phyloP scores from a whole-genome alignment of 2,329 filamentous ascomycete species.

The Remersonia thermophila region DNA sequence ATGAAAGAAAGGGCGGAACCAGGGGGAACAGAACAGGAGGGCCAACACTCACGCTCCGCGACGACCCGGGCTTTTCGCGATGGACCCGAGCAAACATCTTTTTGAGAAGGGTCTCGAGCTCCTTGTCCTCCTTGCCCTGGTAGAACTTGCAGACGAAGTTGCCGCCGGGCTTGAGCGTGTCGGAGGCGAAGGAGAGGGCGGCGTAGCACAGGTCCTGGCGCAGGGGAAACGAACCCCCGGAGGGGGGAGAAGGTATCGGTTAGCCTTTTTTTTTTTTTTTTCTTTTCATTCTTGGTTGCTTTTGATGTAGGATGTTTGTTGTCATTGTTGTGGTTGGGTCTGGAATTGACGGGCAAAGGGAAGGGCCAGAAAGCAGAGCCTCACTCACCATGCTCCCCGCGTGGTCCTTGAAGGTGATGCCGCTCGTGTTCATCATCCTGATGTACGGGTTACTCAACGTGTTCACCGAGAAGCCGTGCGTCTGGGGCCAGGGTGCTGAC shows the following conservation, averaged over 20 bases:
- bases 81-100: slow-evolving; percentile 68
- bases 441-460: slow-evolving; percentile 89
- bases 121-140: slow-evolving; percentile 76
- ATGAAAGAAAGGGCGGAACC: background rate
- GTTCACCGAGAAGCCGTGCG: slow-evolving; percentile 64
- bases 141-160: slow-evolving; percentile 98
- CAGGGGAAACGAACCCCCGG: no score
- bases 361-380: no score
- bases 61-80: slow-evolving; percentile 84
- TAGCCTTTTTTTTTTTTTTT: no score
- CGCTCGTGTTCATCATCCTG: slow-evolving; percentile 99
- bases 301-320: background rate
- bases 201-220: slow-evolving; percentile 79
- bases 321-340: no score
- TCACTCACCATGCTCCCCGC: slow-evolving; percentile 78
- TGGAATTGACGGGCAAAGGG: background rate
- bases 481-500: slow-evolving; percentile 91
- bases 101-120: slow-evolving; percentile 60
- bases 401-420: slow-evolving; percentile 76
- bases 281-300: background rate
- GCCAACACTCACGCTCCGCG: slow-evolving; percentile 68
- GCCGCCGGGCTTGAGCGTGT: slow-evolving; percentile 69
- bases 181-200: slow-evolving; percentile 72
- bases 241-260: background rate
- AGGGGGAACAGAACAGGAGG: no score